Evolutionary conservation across 768 basidiomycete species (phyloP), one percentile per base, ranked within the genome.

Genomic region (Boletus reticulatus): DNA sequence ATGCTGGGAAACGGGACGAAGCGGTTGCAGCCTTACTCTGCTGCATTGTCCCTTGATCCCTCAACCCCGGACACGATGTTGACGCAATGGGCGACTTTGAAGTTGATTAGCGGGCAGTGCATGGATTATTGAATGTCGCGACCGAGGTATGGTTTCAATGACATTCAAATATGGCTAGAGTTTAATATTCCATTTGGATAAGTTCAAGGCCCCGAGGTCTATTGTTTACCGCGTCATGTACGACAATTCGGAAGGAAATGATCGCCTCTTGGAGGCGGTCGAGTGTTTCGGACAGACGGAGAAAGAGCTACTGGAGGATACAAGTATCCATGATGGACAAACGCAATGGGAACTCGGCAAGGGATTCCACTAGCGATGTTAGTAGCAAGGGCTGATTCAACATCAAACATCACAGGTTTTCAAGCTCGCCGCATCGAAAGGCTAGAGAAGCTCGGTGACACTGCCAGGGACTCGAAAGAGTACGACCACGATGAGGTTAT

Each of bases 151-250:
- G 29, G 11, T 36, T n/a, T 27, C 16, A n/a, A n/a, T n/a, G n/a
- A n/a, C 7, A 7, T 12, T 13, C 16, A 9, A 20, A 47, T 19
- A 3, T 4, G 6, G 22, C 22, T 29, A 4, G 8, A 34, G 34
- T 11, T 1, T n/a, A n/a, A 34, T 34, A 34, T 14, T 34, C 32
- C 12, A n/a, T 12, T 34, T 4, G 10, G 34, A 13, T 13, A 14
- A 59, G 58, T 53, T 59, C 17, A 41, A 27, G 11, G 8, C 53
- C n/a, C 48, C 55, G 1, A 42, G 7, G 34, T 36, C 42, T 2
- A 0, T 7, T 3, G 14, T 53, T 9, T 46, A 50, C 24, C 46
- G 12, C 0, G 14, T 10, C 0, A 52, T 59, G 3, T 59, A 56
- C 19, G 37, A 48, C 0, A n/a, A 31, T 22, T 34, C 55, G 0